Evolutionary conservation across 1,139 yeast genomes (phyloP), one percentile per base, ranked within the genome.

Genomic region (Eremothecium coryli): DNA sequence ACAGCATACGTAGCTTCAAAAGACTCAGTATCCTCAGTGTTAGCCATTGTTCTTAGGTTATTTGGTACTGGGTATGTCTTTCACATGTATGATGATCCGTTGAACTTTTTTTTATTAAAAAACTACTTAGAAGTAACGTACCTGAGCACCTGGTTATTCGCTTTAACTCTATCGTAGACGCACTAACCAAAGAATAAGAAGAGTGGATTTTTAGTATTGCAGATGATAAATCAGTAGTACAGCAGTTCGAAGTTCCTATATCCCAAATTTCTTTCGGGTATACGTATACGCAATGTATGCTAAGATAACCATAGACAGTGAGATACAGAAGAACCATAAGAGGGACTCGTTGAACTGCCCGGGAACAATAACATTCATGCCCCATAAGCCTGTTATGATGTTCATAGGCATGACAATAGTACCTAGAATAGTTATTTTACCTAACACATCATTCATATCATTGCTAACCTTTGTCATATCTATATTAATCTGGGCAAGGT

Each of bases 391-490:
- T 1, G 98, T 90, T 16, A 90, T 79, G 38, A 90, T 84, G 55
- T 90, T 90, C 70, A 90, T 73, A 3, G 98, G 98, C 41, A 90
- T 65, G 6, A 90, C 95, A 41, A 90, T 82, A 0, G 97, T 86
- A 69, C 98, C 98, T 43, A 90, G 64, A 27, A 90, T 80, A 5
- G 97, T 85, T 38, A 90, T 84, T 54, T 88, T 84, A 3, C 96
- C 95, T 51, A 90, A 70, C 3, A 88, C 95, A 53, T 90, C 97
- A 57, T 90, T 90, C 71, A 93, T 88, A 49, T 88, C 96, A 52
- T 90, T 90, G 60, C 88, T 90, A n/a, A 86, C 95, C 56, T 80
- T 78, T 5, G 96, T 90, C 96, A 88, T 86, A 55, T 90, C 97
- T 45, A 93, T 88, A 56, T 88, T 90, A 53, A 90, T 82, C 54